These are phyloP conservation scores for Apiotrichum siamense DNA, from an alignment of 1,284 basidiomycete genomes.

Conservation along the genomic window DNA sequence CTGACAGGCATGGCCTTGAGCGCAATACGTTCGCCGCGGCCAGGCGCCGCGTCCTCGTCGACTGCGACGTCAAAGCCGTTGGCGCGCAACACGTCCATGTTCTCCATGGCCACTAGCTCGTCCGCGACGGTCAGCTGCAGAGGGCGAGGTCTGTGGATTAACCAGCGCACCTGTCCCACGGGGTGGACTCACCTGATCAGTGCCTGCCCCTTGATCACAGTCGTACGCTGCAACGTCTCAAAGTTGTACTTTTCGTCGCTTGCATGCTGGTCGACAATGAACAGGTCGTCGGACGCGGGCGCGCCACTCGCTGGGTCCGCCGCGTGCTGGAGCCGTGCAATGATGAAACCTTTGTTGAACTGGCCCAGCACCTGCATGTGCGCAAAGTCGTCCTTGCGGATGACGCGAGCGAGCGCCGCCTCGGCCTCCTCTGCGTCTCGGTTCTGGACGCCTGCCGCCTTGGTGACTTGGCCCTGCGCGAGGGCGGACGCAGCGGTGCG, in stretches of 20 bases:
- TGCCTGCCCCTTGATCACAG: conserved; percentile 77
- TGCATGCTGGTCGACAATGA: conserved; percentile 66
- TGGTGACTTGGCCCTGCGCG: conserved; percentile 17
- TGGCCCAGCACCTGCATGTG: conserved; percentile 84
- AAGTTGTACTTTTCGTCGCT: conserved; percentile 94
- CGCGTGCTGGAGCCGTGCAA: conserved; percentile 58
- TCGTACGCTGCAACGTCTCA: conserved; percentile 82
- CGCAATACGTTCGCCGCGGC: conserved; percentile 55
- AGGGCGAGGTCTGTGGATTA: conserved; percentile 67
- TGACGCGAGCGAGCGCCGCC: conserved; percentile 72
- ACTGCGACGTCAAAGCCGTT: conserved; percentile 73
- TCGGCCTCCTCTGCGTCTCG: conserved; percentile 59
- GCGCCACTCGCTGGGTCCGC: not conserved
- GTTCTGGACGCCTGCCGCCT: conserved; percentile 57
- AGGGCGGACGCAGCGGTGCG: conserved; percentile 24
- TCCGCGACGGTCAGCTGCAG: conserved; percentile 85
- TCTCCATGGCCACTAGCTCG: conserved; percentile 81
- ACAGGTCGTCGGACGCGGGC: conserved; percentile 68
- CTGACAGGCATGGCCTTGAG: conserved; percentile 83
- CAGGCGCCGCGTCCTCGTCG: conserved; percentile 55
- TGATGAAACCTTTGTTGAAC: conserved; percentile 95
- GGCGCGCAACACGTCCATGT: conserved; percentile 66
- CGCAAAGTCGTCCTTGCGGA: conserved; percentile 80
- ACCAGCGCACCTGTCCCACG: too few species aligned
- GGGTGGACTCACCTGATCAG: conserved; percentile 68